Evolutionary conservation across 306 rosid species (phyloP), one percentile per base, ranked within the genome.

Genomic region (Urtica urens): DNA sequence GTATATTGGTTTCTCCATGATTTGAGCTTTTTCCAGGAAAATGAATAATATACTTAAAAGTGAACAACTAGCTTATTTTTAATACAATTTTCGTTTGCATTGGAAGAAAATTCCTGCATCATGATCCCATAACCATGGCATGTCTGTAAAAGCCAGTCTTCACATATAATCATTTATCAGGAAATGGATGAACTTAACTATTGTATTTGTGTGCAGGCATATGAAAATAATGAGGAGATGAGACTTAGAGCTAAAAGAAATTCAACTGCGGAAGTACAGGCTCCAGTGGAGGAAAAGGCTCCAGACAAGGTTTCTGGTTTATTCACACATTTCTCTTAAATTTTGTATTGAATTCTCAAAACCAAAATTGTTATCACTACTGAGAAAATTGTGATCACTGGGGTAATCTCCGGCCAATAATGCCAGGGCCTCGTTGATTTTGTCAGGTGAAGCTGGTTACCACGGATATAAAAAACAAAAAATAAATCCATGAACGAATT

Each of bases 141-240:
- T 24, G 16, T 14, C 9, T 3, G 8, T 59, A 38, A 16, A 5
- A 19, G 46, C 43, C 28, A 49, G 33, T 47, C 42, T 38, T 50
- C 52, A 44, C 40, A 35, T 53, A 33, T 63, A 9, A 60, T 31
- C 55, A 58, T 18, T 46, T 26, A 21, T 20, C 33, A 17, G 26
- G 48, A 64, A 43, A 27, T 55, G 51, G n/a, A n/a, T n/a, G n/a
- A 41, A 62, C 51, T 22, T 52, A 31, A 40, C 34, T 15, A 58
- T 67, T 68, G 49, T 60, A 50, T 40, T 65, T 47, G 27, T 48
- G 22, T 45, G 26, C 73, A 83, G 96, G 80, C 76, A 53, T 41
- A 65, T 1, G 97, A 88, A 73, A 69, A 74, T 63, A 88, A 78
- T 68, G 96, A 72, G 63, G 93, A 75, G 59, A 72, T 75, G 83